Evolutionary conservation across 2,329 filamentous ascomycete species (phyloP).

Genomic region (Hypomyces rosellus): DNA sequence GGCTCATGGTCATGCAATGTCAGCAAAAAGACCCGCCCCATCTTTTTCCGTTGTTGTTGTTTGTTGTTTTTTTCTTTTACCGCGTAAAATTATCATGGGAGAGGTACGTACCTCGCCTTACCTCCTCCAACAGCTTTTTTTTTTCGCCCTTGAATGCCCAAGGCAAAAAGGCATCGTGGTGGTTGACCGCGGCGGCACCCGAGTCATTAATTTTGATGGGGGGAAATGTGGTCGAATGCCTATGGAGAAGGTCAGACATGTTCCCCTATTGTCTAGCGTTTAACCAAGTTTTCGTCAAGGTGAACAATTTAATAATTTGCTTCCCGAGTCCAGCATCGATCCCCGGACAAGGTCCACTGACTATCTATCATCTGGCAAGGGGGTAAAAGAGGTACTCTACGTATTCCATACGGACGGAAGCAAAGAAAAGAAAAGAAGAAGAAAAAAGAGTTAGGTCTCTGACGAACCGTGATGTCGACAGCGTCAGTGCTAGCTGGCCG

Average conservation of each 20-base stretch:
- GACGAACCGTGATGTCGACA: background rate
- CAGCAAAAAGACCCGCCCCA: background rate
- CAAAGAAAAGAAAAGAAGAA: background rate
- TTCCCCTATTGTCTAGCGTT: no score
- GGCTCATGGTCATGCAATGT: slow-evolving; percentile 1
- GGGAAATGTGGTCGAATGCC: background rate
- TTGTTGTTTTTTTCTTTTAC: background rate
- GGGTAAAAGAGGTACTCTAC: background rate
- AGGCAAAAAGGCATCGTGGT: no score
- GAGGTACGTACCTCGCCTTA: no score
- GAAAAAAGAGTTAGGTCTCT: background rate
- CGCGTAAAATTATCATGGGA: background rate
- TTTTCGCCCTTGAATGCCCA: no score
- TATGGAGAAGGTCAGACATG: no score
- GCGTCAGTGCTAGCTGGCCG: no score
- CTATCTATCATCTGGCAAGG: no score
- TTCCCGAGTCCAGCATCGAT: no score
- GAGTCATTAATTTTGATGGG: background rate
- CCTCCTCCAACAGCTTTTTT: no score
- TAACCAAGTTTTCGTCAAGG: no score
- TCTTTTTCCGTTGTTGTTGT: background rate
- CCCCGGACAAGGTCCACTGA: no score
- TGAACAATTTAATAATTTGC: background rate
- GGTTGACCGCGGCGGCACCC: background rate
- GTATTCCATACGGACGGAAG: no score